A percentile compares a stretch with the other conserved stretches of the same genome.
Evolutionary conservation across 768 basidiomycete species (phyloP).

Genomic region (Cystofilobasidium ferigula): DNA sequence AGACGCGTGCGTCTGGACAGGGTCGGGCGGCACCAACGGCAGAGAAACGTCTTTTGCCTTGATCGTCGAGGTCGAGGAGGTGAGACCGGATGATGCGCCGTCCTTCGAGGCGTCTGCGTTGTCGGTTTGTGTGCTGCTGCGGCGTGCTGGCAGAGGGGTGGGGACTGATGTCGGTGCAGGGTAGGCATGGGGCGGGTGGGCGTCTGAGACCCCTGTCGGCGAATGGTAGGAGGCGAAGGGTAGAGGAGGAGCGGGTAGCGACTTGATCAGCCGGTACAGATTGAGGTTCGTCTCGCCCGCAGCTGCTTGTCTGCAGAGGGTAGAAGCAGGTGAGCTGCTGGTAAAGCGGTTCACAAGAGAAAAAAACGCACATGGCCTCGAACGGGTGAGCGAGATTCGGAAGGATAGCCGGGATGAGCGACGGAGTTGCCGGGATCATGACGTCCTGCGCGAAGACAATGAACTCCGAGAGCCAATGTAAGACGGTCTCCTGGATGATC

Average conservation of each 20-base stretch:
- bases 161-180: conserved; percentile 19
- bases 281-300: conserved; percentile 78
- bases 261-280: conserved; percentile 73
- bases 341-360: neutral
- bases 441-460: conserved; percentile 76
- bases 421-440: conserved; percentile 86
- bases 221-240: conserved; percentile 22
- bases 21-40: neutral
- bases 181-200: conserved; percentile 22
- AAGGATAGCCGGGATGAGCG: conserved; percentile 81
- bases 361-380: conserved; percentile 18
- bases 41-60: neutral
- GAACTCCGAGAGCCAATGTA: conserved; percentile 86
- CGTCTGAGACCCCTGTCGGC: conserved; percentile 23
- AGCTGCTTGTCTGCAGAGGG: conserved; percentile 62
- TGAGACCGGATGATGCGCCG: neutral
- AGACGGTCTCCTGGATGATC: conserved; percentile 86
- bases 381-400: conserved; percentile 72
- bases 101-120: neutral
- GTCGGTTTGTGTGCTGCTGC: neutral
- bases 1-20: neutral
- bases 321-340: neutral
- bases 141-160: neutral
- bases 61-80: conserved; percentile 10
- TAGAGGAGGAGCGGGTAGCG: conserved; percentile 60